Evolutionary conservation across 352 stramenopile genomes (phyloP).

Genomic region (Globisporangium nodosum): DNA sequence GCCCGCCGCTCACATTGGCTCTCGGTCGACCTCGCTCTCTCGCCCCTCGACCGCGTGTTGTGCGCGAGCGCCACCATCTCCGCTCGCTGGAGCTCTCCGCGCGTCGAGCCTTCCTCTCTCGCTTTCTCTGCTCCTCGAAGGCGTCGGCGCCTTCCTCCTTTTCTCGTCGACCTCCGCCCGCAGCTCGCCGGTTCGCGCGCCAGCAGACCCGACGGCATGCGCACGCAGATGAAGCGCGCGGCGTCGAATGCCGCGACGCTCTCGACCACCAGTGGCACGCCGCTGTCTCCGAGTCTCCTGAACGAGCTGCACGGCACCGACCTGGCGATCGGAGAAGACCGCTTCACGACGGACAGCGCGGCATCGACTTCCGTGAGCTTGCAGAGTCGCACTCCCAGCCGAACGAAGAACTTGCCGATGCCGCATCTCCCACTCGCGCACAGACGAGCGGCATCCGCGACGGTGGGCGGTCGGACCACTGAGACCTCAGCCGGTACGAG

Average conservation of each 20-base stretch:
- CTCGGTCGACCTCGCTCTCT: too few relatives aligned
- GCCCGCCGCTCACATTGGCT: too few relatives aligned
- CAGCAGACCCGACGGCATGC: not conserved
- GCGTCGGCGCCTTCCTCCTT: too few relatives aligned
- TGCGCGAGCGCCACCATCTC: too few relatives aligned
- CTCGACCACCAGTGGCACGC: constrained; percentile 2
- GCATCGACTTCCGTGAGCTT: not conserved
- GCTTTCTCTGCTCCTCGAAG: too few relatives aligned
- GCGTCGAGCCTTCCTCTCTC: too few relatives aligned
- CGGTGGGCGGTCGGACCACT: not conserved
- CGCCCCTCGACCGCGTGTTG: too few relatives aligned
- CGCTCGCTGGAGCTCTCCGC: too few relatives aligned
- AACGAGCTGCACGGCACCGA: not conserved
- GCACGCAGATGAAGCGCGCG: constrained; percentile 5
- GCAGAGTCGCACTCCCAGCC: not conserved
- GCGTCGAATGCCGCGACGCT: constrained; percentile 1
- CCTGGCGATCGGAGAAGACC: not conserved
- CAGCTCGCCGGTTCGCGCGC: not conserved
- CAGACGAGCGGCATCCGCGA: not conserved
- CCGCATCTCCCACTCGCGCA: not conserved
- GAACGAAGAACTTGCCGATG: not conserved
- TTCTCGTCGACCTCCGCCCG: too few relatives aligned
- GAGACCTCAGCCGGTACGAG: too few relatives aligned
- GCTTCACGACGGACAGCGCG: not conserved
- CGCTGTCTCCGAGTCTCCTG: constrained; percentile 2